Percentiles rank a stretch among this genome's conserved stretches.
Conservation (phyloP, 768 basidiomycete species). For the Naganishia randhawae region DNA sequence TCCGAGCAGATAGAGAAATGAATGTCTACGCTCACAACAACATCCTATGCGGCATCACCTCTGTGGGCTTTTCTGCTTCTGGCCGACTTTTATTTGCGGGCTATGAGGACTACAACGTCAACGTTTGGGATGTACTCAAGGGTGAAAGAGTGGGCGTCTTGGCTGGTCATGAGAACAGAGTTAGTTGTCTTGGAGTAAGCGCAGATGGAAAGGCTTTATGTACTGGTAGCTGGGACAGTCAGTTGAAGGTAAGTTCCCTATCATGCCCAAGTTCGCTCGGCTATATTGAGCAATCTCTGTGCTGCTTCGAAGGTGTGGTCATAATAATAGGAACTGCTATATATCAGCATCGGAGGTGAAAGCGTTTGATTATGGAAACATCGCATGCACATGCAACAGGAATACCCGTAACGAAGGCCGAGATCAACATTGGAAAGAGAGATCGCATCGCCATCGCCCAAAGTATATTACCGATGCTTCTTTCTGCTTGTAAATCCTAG, state of each 20-base stretch:
- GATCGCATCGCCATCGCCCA: not conserved
- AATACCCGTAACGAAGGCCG: not conserved
- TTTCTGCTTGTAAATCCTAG: not conserved
- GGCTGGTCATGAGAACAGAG: slow-evolving; percentile 96
- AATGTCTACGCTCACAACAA: slow-evolving; percentile 98
- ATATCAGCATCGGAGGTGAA: not conserved
- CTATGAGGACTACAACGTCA: slow-evolving; percentile 99
- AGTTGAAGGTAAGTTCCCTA: slow-evolving; percentile 68
- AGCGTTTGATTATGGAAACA: not conserved
- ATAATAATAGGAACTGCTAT: not conserved
- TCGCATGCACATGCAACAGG: not conserved
- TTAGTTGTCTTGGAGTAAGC: slow-evolving; percentile 92
- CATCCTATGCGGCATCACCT: slow-evolving; percentile 97
- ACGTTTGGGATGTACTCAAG: slow-evolving; percentile 98
- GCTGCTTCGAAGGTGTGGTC: not conserved
- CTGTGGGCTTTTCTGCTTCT: slow-evolving; percentile 96
- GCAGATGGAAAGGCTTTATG: slow-evolving; percentile 97
- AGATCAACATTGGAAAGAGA: not conserved
- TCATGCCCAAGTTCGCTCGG: slow-evolving; percentile 21
- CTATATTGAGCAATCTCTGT: not conserved
- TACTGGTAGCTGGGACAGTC: slow-evolving; percentile 97
- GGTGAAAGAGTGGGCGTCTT: slow-evolving; percentile 96
- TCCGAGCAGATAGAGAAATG: slow-evolving; percentile 92
- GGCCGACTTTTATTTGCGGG: slow-evolving; percentile 96
- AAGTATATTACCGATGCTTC: not conserved